Evolutionary conservation across 495 filamentous ascomycete genomes (phyloP).

Genomic region (Choiromyces venosus): DNA sequence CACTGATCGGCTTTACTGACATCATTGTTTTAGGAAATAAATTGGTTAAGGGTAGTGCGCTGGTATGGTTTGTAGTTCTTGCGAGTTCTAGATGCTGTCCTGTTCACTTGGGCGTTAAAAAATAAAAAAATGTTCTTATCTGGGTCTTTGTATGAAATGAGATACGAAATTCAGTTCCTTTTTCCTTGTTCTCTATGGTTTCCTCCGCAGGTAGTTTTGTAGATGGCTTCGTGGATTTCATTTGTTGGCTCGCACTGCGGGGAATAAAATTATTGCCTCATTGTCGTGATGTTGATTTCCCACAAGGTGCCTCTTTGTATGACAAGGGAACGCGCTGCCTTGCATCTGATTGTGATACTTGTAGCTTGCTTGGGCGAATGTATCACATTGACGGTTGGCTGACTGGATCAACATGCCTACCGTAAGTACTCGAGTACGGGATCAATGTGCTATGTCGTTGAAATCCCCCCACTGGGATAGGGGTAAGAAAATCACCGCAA

Average conservation of each 20-base stretch:
- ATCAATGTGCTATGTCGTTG: no score
- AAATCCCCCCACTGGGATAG: no score
- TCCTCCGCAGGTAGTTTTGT: background rate
- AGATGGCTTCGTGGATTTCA: background rate
- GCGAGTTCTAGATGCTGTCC: slow-evolving; percentile 38
- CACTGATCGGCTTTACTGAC: slow-evolving; percentile 1
- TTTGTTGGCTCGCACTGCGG: background rate
- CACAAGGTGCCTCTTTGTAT: background rate
- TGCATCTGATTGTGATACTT: background rate
- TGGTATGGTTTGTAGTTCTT: slow-evolving; percentile 41
- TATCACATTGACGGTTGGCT: background rate
- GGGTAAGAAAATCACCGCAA: no score
- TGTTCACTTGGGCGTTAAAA: slow-evolving; percentile 40
- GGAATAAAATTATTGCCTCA: background rate
- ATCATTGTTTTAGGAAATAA: slow-evolving; percentile 35
- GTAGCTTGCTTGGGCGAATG: background rate
- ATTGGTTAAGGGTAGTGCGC: slow-evolving; percentile 32
- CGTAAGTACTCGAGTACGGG: no score
- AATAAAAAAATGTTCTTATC: slow-evolving; percentile 16
- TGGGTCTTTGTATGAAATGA: slow-evolving; percentile 20
- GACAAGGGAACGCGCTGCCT: background rate
- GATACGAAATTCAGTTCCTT: slow-evolving; percentile 26
- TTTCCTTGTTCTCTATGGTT: slow-evolving; percentile 25
- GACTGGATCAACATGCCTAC: no score
- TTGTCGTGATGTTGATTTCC: background rate